phyloP scores from a whole-genome alignment of 805 yeast genomes.

The Kodamaea lidongshanica region DNA sequence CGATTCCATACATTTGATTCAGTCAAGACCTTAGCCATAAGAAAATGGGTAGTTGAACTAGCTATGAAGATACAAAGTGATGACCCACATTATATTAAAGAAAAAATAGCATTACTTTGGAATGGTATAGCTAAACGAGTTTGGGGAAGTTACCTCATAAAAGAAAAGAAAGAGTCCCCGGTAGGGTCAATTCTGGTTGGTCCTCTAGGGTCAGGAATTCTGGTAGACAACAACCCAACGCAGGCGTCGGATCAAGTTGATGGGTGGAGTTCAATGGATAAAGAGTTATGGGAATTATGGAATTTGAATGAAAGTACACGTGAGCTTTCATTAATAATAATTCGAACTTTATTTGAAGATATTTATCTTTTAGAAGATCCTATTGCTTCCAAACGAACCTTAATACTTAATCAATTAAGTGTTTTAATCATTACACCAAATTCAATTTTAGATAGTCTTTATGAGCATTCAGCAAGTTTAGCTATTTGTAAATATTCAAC shows the following conservation, averaged over 20 bases:
- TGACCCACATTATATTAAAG: constrained; percentile 88
- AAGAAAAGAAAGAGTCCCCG: constrained; percentile 8
- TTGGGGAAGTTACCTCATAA: constrained; percentile 75
- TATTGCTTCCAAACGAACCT: constrained; percentile 71
- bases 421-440: constrained; percentile 78
- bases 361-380: constrained; percentile 89
- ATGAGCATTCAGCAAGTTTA: constrained; percentile 60
- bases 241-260: constrained; percentile 35
- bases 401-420: constrained; percentile 73
- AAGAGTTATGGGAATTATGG: constrained; percentile 72
- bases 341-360: constrained; percentile 88
- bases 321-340: constrained; percentile 70
- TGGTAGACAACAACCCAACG: neutral
- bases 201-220: constrained; percentile 5
- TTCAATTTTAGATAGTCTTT: constrained; percentile 52
- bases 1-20: constrained; percentile 50
- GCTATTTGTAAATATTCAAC: constrained; percentile 57
- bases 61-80: constrained; percentile 49
- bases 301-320: constrained; percentile 53
- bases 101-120: constrained; percentile 87
- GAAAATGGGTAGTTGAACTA: constrained; percentile 81
- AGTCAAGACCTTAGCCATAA: constrained; percentile 57
- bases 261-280: constrained; percentile 89
- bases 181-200: constrained; percentile 6
- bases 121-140: constrained; percentile 82